Base-by-base conservation (phyloP, 768 basidiomycete genomes). In the Mycena albidolilacea region DNA sequence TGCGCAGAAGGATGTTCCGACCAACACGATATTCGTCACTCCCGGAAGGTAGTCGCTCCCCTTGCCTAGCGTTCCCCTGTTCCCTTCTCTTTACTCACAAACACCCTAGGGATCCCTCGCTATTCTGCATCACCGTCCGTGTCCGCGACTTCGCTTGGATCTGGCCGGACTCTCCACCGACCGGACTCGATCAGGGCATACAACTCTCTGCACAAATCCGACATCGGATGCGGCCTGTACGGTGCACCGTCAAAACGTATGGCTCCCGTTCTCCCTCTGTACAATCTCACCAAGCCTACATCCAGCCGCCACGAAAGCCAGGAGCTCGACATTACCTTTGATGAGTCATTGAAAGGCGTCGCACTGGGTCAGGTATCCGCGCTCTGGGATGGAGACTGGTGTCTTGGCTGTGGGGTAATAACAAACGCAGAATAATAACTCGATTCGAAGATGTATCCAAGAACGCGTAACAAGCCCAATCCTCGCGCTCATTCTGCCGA, bases 341-440 rank as follows among this genome's bases (percentile, higher is more conserved):
- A 87, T 48, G 81, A 87, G 44, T 90, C 92, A 0, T 85, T 93
- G 61, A 87, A 89, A 52, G 92, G 90, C 7, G 90, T 96, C 17
- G 87, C 95, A 0, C 89, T 91, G 0, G 97, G 97, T 1, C 97
- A 98, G 81, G 89, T 94, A 38, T 92, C 91, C 7, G 91, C 89
- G 0, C 75, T 97, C 2, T 98, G 91, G 81, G 87, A 90, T 68
- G 90, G 85, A 2, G 87, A 91, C 57, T 93, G 92, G 91, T 97
- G 95, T 81, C 84, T 97, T 39, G 97, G 97, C 3, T 93, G 93
- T 78, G 97, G 95, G 41, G 82, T 87, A 7, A 96, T 98, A 61
- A 61, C 67, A 15, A 21, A 62, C 7, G 38, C 43, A 46, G 43
- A 48, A 23, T 64, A 64, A 61, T 50, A 10, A 1, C 14, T 43